These are phyloP conservation scores for Thelephora terrestris DNA, from an alignment of 1,284 basidiomycete species.

Conservation along the genomic window DNA sequence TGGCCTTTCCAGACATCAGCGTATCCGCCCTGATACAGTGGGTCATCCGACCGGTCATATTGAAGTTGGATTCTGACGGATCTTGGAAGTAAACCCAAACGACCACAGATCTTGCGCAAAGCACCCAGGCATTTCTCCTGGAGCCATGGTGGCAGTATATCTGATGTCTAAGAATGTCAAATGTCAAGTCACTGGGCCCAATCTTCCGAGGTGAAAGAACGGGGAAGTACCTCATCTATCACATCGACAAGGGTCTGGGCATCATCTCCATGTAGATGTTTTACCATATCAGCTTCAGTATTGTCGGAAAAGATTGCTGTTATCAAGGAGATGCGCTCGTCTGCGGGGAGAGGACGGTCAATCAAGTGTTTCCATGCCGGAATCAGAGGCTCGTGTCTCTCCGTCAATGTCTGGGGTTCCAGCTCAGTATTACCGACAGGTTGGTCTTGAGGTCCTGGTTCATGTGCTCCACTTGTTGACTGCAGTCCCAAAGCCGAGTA, in stretches of 20 bases:
- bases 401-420: no score
- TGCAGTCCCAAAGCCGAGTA: no score
- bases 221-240: background rate
- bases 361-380: no score
- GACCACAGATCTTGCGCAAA: background rate
- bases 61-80: background rate
- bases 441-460: no score
- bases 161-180: background rate
- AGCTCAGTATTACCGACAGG: no score
- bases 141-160: background rate
- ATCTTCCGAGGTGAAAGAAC: background rate
- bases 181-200: background rate
- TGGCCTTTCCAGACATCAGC: background rate
- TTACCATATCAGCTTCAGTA: no score
- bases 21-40: background rate
- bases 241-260: background rate
- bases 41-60: background rate
- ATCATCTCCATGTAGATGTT: background rate
- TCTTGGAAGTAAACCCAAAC: background rate
- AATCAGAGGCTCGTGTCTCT: no score
- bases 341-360: no score
- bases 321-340: no score
- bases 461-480: no score
- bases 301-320: no score
- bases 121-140: background rate